These are phyloP conservation scores for Udeniomyces megalosporus DNA, from an alignment of 768 basidiomycete genomes.

Conservation along the genomic window DNA sequence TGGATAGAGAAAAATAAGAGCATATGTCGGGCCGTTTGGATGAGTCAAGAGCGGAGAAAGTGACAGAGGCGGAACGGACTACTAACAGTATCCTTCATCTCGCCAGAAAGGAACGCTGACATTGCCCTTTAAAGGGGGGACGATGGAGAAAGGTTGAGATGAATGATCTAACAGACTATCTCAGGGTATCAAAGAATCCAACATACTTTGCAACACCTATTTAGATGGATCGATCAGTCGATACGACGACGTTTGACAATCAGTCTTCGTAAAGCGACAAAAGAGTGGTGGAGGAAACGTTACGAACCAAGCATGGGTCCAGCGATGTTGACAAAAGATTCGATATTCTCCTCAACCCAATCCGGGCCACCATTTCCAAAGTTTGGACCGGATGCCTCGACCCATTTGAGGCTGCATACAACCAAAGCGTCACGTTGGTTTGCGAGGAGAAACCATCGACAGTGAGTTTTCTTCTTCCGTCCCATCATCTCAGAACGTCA, in stretches of 20 bases:
- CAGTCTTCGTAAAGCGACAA: no score
- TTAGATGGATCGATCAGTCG: no score
- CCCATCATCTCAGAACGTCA: no score
- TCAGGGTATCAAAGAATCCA: neutral
- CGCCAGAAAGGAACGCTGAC: constrained; percentile 84
- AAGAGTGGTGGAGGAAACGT: no score
- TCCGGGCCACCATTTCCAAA: constrained; percentile 57
- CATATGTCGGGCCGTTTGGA: no score
- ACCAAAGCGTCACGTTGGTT: no score
- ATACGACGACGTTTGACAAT: no score
- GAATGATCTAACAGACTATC: neutral
- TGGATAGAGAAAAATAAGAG: no score
- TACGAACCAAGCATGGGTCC: constrained; percentile 67
- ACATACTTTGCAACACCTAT: constrained; percentile 15
- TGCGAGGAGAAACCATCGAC: no score
- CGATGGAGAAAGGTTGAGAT: neutral
- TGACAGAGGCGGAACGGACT: no score
- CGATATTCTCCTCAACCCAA: constrained; percentile 92
- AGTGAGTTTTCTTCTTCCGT: no score
- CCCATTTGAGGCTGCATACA: constrained; percentile 71
- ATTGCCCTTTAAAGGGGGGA: constrained; percentile 52
- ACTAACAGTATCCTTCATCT: constrained; percentile 78
- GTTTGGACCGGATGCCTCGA: constrained; percentile 57
- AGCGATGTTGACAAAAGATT: constrained; percentile 44
- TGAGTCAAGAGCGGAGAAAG: no score